Evolutionary conservation across 768 basidiomycete genomes (phyloP), one percentile per base, ranked within the genome.

Genomic region (Pulveroboletus ravenelii): DNA sequence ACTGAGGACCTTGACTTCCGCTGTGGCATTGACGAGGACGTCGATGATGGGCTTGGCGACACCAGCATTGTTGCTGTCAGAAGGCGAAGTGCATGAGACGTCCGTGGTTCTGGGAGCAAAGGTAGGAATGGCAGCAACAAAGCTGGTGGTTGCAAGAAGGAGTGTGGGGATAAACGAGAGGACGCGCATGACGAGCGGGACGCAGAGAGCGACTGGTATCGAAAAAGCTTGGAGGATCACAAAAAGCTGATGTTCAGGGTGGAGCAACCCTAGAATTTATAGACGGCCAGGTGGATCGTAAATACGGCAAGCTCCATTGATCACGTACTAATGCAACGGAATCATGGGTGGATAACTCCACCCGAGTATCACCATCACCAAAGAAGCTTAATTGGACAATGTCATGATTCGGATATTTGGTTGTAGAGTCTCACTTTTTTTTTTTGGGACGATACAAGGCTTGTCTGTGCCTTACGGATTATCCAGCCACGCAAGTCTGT

Each of bases 131-230:
- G 61, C 62, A 32, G 47, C 51, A 10, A 60, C 58, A 13, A 63
- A 47, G 52, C 58, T 50, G 7, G 54, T 40, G 3, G 50, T 62
- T 0, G 51, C 55, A 8, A 58, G 40, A 15, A 60, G 31, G 48
- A 63, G 20, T 2, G 61, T 52, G 50, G 53, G 50, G 50, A 63
- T 55, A 1, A 63, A 60, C 6, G 61, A 60, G 48, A 62, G 62
- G 58, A 60, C 58, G 32, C 61, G 61, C 61, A 62, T 62, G 38
- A 40, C 55, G 47, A 53, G 47, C 47, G 48, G 50, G 52, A 13
- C 47, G 41, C 37, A 54, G 50, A 35, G 52, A 52, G 50, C 27
- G 57, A 57, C 51, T 52, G 51, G 50, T 46, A 12, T 35, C 7
- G 47, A 32, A 20, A 13, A 30, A 20, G 25, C 13, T 18, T 37